phyloP scores from a whole-genome alignment of 2,329 filamentous ascomycete species.

The Magnaporthiopsis rhizophila region DNA sequence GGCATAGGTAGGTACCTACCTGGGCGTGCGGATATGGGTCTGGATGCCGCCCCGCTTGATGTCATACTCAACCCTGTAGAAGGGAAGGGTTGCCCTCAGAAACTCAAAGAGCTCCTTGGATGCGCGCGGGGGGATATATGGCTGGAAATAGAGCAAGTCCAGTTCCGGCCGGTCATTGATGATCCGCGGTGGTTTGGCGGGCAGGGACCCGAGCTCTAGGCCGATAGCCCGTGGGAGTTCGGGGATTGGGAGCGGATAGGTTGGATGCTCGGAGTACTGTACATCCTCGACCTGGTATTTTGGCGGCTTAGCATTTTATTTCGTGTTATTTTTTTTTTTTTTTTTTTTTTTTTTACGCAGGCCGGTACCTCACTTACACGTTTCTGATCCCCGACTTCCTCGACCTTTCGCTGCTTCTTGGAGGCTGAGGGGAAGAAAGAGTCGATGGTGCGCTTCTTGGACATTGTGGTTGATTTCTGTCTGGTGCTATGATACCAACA shows the following conservation, averaged over 20 bases:
- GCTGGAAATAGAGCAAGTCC: constrained; percentile 68
- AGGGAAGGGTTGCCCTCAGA: constrained; percentile 61
- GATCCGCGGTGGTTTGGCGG: constrained; percentile 40
- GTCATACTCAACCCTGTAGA: constrained; percentile 67
- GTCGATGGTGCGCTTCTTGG: constrained; percentile 57
- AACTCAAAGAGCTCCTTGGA: constrained; percentile 59
- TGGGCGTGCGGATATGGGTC: constrained; percentile 50
- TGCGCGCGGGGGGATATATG: constrained; percentile 54
- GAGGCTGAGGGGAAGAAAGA: constrained; percentile 53
- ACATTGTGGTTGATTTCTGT: constrained; percentile 17
- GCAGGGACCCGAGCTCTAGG: constrained; percentile 33
- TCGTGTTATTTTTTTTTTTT: too few species aligned
- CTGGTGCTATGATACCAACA: too few species aligned
- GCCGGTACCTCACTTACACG: not conserved
- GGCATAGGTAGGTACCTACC: constrained; percentile 21
- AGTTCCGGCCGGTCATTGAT: constrained; percentile 64
- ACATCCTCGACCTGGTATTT: too few species aligned
- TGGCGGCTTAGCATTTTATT: too few species aligned
- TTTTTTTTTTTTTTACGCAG: too few species aligned
- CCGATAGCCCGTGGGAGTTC: constrained; percentile 31
- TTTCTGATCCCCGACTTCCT: constrained; percentile 10
- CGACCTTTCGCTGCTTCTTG: constrained; percentile 29
- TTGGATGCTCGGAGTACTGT: constrained; percentile 28
- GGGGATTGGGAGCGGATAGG: constrained; percentile 44
- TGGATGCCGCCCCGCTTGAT: constrained; percentile 58